Conservation (phyloP, 352 stramenopile species). For the Pythium guiyangense region DNA sequence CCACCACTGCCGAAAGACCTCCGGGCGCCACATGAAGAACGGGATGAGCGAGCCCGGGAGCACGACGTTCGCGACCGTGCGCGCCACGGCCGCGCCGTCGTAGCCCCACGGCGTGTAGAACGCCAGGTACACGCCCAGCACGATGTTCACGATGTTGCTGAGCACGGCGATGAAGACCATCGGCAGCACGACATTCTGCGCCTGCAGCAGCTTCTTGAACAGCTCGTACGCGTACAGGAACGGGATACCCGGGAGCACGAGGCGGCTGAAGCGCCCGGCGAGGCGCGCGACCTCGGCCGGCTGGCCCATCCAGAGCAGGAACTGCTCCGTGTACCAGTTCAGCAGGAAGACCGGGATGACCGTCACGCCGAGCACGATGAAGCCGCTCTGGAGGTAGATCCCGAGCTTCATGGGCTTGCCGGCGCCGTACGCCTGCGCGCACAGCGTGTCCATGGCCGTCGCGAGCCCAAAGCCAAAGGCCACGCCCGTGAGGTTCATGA, state of each 20-base stretch:
- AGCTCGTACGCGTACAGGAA: constrained; percentile 86
- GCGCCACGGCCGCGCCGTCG: constrained; percentile 73
- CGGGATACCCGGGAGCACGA: constrained; percentile 67
- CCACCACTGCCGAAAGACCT: constrained; percentile 47
- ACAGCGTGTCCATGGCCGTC: constrained; percentile 88
- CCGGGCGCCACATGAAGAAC: constrained; percentile 55
- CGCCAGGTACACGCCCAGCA: constrained; percentile 69
- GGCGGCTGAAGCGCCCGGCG: constrained; percentile 65
- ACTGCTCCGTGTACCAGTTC: constrained; percentile 67
- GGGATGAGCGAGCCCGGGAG: constrained; percentile 54
- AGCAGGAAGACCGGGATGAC: constrained; percentile 62
- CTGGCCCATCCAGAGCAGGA: constrained; percentile 69
- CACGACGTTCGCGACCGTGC: constrained; percentile 47
- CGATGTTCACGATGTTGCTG: constrained; percentile 76
- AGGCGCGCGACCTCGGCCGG: constrained; percentile 47
- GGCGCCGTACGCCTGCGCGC: constrained; percentile 78
- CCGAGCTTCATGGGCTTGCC: constrained; percentile 67
- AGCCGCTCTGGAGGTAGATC: constrained; percentile 78
- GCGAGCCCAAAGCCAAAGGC: constrained; percentile 73
- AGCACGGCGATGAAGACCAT: constrained; percentile 79
- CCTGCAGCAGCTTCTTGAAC: constrained; percentile 81
- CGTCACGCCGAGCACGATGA: constrained; percentile 55
- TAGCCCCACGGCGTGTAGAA: constrained; percentile 79
- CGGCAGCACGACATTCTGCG: constrained; percentile 80
- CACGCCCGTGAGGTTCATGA: constrained; percentile 80